These are phyloP conservation scores for Casuarina equisetifolia DNA, from an alignment of 306 rosid species.

Conservation along the genomic window DNA sequence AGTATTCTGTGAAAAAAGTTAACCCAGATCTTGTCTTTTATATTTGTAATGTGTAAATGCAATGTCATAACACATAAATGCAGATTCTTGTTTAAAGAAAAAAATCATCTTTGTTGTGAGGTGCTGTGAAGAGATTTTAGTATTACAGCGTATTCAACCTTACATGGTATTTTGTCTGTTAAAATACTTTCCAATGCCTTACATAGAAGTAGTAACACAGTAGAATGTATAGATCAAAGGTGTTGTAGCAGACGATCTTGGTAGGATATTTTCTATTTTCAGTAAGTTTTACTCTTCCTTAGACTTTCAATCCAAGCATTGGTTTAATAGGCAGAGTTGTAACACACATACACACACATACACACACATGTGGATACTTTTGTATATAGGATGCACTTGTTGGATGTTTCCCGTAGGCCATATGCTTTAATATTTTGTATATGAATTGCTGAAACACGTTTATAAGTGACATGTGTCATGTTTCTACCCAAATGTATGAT, in stretches of 20 bases:
- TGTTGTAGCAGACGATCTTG: too few relatives aligned
- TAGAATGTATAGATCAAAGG: background rate
- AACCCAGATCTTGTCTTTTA: background rate
- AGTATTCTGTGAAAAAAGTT: background rate
- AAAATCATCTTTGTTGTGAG: background rate
- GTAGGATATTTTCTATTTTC: too few relatives aligned
- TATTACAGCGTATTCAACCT: background rate
- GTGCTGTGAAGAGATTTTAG: background rate
- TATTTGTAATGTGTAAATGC: background rate
- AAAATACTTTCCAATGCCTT: background rate
- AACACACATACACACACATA: background rate
- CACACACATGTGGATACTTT: background rate
- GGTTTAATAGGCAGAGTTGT: background rate
- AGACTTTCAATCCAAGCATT: background rate
- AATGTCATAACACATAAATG: background rate
- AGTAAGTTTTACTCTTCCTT: too few relatives aligned
- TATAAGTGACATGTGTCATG: background rate
- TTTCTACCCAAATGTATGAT: background rate
- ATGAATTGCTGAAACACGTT: background rate
- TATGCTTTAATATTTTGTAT: background rate
- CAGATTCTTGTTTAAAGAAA: too few relatives aligned
- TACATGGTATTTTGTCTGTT: background rate
- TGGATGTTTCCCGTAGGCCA: background rate
- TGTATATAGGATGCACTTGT: background rate
- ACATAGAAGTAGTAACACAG: background rate